Percentiles rank a stretch among this genome's conserved stretches.
phyloP scores from a whole-genome alignment of 805 yeast species.

The Scheffersomyces ergatensis region DNA sequence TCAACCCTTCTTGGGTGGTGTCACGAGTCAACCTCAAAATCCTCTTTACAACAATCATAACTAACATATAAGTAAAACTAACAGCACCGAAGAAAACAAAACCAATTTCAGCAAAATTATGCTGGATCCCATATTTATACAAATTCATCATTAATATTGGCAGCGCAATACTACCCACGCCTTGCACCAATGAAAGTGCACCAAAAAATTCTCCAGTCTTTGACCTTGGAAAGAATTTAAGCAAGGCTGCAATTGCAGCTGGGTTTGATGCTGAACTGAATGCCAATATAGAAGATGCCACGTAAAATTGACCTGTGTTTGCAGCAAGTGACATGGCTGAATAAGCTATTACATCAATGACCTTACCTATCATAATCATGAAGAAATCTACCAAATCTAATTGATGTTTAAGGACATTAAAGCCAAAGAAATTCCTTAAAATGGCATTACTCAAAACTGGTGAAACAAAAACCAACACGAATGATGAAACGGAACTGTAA shows the following conservation, averaged over 20 bases:
- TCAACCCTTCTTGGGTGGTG: conserved; percentile 3
- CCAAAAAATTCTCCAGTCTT: conserved; percentile 14
- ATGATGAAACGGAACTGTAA: conserved; percentile 37
- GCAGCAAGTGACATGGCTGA: conserved; percentile 23
- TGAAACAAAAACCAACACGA: conserved; percentile 44
- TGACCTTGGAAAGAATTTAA: conserved; percentile 52
- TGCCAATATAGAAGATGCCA: conserved; percentile 25
- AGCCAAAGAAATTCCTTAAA: conserved; percentile 22
- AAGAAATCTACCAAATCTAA: conserved; percentile 50
- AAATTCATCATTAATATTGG: conserved; percentile 49
- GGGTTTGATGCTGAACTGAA: conserved; percentile 54
- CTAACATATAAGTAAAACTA: conserved; percentile 4
- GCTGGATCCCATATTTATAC: conserved; percentile 30
- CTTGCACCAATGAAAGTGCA: conserved; percentile 50
- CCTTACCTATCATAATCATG: conserved; percentile 30
- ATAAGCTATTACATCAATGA: conserved; percentile 36
- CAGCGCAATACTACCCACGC: conserved; percentile 38
- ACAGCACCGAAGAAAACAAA: conserved; percentile 13
- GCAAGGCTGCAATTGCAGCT: conserved; percentile 51
- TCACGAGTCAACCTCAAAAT: conserved; percentile 5
- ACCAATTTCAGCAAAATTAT: conserved; percentile 17
- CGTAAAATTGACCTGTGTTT: conserved; percentile 47
- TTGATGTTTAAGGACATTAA: conserved; percentile 27
- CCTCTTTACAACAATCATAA: conserved; percentile 4
- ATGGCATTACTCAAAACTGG: conserved; percentile 42